These are phyloP conservation scores for Leucocoprinus birnbaumii DNA, from an alignment of 768 basidiomycete species.

Conservation along the genomic window DNA sequence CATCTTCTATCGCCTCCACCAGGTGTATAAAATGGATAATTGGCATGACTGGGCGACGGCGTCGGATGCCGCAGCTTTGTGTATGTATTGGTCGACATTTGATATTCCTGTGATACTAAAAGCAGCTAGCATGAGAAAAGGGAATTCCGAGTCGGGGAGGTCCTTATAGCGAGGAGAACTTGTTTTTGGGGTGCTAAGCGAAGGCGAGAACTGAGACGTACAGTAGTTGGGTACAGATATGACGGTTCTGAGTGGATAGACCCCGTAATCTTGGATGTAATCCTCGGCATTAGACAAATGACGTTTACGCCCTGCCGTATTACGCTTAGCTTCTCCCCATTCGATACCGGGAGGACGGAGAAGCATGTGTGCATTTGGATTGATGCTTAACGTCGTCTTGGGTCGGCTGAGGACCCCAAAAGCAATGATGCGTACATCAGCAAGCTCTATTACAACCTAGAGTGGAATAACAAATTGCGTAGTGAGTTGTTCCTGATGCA, in stretches of 20 bases:
- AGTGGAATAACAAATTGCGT: neutral
- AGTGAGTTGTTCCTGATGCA: neutral
- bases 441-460: constrained; percentile 66
- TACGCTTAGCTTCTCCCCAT: constrained; percentile 16
- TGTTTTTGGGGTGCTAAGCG: too few species aligned
- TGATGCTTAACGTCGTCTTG: constrained; percentile 52
- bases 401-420: constrained; percentile 65
- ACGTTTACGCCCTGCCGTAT: neutral
- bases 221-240: constrained; percentile 26
- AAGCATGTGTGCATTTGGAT: constrained; percentile 65
- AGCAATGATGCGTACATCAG: constrained; percentile 70
- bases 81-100: constrained; percentile 30
- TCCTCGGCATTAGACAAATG: constrained; percentile 7
- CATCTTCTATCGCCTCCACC: constrained; percentile 69
- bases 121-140: constrained; percentile 1
- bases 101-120: constrained; percentile 27
- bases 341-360: constrained; percentile 69
- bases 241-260: constrained; percentile 34
- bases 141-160: neutral
- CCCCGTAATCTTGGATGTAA: constrained; percentile 34
- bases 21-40: constrained; percentile 74
- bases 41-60: constrained; percentile 50
- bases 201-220: constrained; percentile 16
- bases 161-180: neutral
- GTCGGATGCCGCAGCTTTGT: constrained; percentile 50